Conservation (phyloP, 306 rosid species). For the Begonia fuchsioides region DNA sequence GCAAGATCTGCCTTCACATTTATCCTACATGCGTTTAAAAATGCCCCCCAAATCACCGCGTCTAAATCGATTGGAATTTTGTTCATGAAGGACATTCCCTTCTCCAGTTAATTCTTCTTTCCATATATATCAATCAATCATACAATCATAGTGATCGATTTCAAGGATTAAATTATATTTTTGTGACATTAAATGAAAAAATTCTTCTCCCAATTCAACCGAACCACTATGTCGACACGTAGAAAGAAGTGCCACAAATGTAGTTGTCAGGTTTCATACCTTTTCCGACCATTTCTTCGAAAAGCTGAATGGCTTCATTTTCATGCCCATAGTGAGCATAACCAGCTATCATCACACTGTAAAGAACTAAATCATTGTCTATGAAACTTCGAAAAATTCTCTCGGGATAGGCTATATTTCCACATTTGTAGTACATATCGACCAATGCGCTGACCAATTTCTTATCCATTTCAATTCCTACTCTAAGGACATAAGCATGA, state of each 20-base stretch:
- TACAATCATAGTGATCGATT: slow-evolving; percentile 58
- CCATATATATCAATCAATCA: slow-evolving; percentile 85
- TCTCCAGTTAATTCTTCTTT: slow-evolving; percentile 47
- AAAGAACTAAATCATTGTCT: slow-evolving; percentile 36
- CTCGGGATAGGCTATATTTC: slow-evolving; percentile 39
- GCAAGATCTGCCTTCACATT: slow-evolving; percentile 38
- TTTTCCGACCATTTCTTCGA: slow-evolving; percentile 38
- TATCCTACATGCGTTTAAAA: slow-evolving; percentile 52
- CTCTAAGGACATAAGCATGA: slow-evolving; percentile 48
- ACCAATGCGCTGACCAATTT: slow-evolving; percentile 48
- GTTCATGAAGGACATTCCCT: slow-evolving; percentile 37
- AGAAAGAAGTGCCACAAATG: slow-evolving; percentile 64
- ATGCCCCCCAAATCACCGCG: slow-evolving; percentile 49
- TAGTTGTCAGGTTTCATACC: slow-evolving; percentile 42
- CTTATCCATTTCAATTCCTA: slow-evolving; percentile 23
- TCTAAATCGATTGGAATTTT: slow-evolving; percentile 42
- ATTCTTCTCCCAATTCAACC: slow-evolving; percentile 42
- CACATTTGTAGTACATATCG: slow-evolving; percentile 85
- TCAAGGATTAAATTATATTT: slow-evolving; percentile 40
- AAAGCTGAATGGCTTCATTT: slow-evolving; percentile 39
- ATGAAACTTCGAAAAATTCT: slow-evolving; percentile 22
- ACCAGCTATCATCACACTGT: slow-evolving; percentile 67
- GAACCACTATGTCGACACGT: slow-evolving; percentile 57
- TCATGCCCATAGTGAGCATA: slow-evolving; percentile 65
- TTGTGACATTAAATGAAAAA: slow-evolving; percentile 44